Evolutionary conservation across 495 filamentous ascomycete species (phyloP), one percentile per base, ranked within the genome.

Genomic region (Tetracladium setigerum): DNA sequence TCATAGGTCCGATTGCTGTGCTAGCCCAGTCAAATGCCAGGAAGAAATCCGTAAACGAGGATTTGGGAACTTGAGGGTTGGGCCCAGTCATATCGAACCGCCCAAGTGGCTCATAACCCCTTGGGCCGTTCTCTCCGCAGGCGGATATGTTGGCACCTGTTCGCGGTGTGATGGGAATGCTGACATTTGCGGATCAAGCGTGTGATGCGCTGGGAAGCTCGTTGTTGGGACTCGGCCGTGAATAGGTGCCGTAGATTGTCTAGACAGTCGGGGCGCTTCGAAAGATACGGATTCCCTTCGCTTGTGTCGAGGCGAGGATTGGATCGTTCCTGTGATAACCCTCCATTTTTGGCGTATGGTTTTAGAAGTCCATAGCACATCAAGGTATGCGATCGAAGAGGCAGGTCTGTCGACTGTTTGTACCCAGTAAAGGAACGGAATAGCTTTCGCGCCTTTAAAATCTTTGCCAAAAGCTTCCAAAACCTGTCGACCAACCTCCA

Each of bases 1-100:
- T 22, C 12, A 54, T 54, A 7, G 51, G 45, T 1, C 51, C 51
- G 1, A 54, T 37, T 35, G 17, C 33, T 8, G 51, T 54, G 3
- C 39, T 39, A 15, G 13, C 51, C 51, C 51, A 54, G 24, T 54
- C 51, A 17, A 49, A 54, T 18, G 40, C 37, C 6, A 40, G 30
- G n/a, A 54, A 34, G 40, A 46, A 49, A 14, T 41, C 14, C 8
- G 42, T 9, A 46, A 49, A 44, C 3, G 34, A 12, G 14, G 45
- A 49, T 22, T 45, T 17, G 1, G 19, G n/a, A 15, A 41, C 30
- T 2, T 11, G 17, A 5, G 46, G 24, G 14, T 41, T 41, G 6
- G 45, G 51, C 8, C 24, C n/a, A 0, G 51, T 54, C 17, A 44
- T 38, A 41, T 54, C 46, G 8, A 49, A 35, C 11, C 16, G 32